Evolutionary conservation across 2,329 filamentous ascomycete species (phyloP), one percentile per base, ranked within the genome.

Genomic region (Lasiodiplodia hormozganensis): DNA sequence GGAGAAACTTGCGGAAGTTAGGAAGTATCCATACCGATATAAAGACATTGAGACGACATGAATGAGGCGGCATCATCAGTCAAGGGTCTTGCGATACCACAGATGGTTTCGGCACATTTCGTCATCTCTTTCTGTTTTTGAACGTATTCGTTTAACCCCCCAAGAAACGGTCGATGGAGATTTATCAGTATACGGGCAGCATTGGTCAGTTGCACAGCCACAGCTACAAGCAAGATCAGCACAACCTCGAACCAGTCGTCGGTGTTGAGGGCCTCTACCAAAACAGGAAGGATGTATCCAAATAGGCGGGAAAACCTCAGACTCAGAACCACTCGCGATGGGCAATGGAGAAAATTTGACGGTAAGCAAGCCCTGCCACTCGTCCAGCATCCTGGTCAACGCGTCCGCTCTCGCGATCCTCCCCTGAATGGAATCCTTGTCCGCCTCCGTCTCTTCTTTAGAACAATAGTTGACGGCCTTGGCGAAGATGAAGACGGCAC

Each of bases 401-500:
- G 80, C 79, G 67, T 82, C 81, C 0, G 81, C 83, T 62, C 81
- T 79, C 5, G 82, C 79, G 38, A 86, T 82, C 21, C 85, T 80
- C 28, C 71, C 72, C 11, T 74, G 69, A 18, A 82, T 76, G 65
- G 78, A 78, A 47, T 79, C 72, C 56, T 83, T 79, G 25, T 81
- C 80, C 8, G 77, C 75, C 70, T 83, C 79, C 28, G 75, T 77
- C 67, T 83, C 83, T 68, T 86, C 83, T n/a, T 82, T 80, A 0
- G 86, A 86, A 60, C 85, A 85, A 74, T 86, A 89, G 70, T 88
- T 87, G 4, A 89, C 83, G 2, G 84, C 85, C 71, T 87, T 83
- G 0, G 85, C 84, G 4, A 88, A 80, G 1, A 89, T 81, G 71
- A 85, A 89, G 0, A 87, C 78, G 0, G 86, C 82, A 1, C 85